A percentile compares a stretch with the other conserved stretches of the same genome.
These are phyloP conservation scores for Fusarium xylarioides DNA, from an alignment of 2,329 filamentous ascomycete genomes.

Conservation along the genomic window DNA sequence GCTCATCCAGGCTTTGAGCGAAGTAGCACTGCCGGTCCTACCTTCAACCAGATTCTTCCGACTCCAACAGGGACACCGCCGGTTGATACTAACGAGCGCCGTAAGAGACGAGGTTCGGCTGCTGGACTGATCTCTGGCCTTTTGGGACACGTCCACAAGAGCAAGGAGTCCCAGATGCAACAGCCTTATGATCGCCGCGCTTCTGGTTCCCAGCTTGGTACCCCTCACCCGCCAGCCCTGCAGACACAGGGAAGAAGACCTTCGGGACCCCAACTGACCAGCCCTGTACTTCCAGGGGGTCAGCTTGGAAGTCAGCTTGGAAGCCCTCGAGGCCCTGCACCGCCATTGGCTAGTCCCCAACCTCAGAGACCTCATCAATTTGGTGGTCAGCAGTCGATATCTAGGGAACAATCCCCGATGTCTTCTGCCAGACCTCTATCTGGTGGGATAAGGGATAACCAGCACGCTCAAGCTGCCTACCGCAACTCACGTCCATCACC, in stretches of 20 bases:
- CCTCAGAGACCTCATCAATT: constrained; percentile 30
- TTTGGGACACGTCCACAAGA: constrained; percentile 40
- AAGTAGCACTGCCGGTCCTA: constrained; percentile 37
- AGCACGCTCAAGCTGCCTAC: constrained; percentile 15
- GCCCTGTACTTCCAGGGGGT: constrained; percentile 18
- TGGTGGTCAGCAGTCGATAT: constrained; percentile 15
- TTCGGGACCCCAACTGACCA: constrained; percentile 12
- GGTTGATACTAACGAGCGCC: constrained; percentile 28
- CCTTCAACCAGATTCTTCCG: constrained; percentile 26
- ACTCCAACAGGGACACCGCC: neutral
- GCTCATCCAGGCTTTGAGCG: constrained; percentile 31
- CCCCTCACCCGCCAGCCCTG: neutral
- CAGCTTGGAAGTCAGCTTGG: neutral
- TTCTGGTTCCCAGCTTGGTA: constrained; percentile 9
- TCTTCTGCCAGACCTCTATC: constrained; percentile 22
- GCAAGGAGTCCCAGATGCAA: constrained; percentile 28
- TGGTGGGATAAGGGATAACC: constrained; percentile 7
- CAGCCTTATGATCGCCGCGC: constrained; percentile 14
- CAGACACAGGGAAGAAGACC: constrained; percentile 11
- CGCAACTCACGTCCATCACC: constrained; percentile 31
- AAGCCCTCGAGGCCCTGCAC: neutral
- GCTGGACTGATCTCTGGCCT: constrained; percentile 45
- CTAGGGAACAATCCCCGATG: constrained; percentile 28
- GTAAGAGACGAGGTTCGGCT: constrained; percentile 44
- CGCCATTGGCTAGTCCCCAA: constrained; percentile 29